Base-by-base conservation (phyloP, 805 yeast species). In the Candida mattraensis region DNA sequence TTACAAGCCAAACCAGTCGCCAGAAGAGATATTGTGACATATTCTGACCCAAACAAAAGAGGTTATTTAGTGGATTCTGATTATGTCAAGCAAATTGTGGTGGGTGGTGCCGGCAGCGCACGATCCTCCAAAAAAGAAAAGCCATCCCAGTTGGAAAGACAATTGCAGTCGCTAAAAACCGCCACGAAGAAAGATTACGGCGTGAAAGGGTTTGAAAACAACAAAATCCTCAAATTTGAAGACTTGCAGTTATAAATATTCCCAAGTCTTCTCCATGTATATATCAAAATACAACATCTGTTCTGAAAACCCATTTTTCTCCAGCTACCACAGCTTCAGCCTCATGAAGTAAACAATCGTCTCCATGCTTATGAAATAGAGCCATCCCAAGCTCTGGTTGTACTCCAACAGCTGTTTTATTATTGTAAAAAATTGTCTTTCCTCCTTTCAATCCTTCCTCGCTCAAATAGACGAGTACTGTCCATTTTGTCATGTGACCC, bases 1-100 rank as follows among this genome's bases (percentile, higher is more conserved):
- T 59, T 87, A 47, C 80, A 76, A 34, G 88, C 97, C 1, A 78
- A 88, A 61, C 99, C 99, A 10, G 83, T 82, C 7, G 79, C 76
- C 50, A 78, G 85, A 63, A 83, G 86, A 62, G 87, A 83, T 54
- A 80, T 91, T 38, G 78, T 77, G 39, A 87, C 71, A 61, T 91
- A 93, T 65, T 76, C 87, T 31, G 73, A 78, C 56, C 72, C 74
- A 2, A 78, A 69, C 23, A 78, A 78, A 54, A 74, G 87, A 48
- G 99, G 99, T 6, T 91, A 87, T 56, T 63, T 88, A 18, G 47
- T 42, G 11, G 51, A 37, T 19, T 53, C 62, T n/a, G 54, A 58
- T 53, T 33, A 72, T 63, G 51, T 76, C 56, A 44, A 57, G 41
- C 40, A 44, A 7, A 56, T 58, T 27, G 39, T 51, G 11, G 34